phyloP scores from a whole-genome alignment of 345 rosid species.

The Salix exigua region DNA sequence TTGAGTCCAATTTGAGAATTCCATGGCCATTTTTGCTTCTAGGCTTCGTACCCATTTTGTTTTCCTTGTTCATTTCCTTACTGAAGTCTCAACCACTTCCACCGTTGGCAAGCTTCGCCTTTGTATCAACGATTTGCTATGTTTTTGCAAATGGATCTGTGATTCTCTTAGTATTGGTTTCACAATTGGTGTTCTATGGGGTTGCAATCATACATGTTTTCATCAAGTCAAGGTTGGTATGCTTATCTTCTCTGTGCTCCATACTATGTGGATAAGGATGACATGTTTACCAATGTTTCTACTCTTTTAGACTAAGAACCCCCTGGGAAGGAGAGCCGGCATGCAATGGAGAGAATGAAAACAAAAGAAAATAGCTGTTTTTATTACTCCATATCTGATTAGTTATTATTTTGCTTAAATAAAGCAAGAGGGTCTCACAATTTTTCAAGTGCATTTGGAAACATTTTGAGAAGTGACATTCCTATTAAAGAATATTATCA shows the following conservation, averaged over 20 bases:
- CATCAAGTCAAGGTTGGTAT: constrained; percentile 62
- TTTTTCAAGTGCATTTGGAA: background rate
- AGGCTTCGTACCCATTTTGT: constrained; percentile 48
- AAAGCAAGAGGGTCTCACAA: background rate
- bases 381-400: no score
- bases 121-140: constrained; percentile 66
- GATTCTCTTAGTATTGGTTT: constrained; percentile 50
- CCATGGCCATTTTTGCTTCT: constrained; percentile 67
- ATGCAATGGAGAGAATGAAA: no score
- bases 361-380: no score
- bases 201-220: constrained; percentile 62
- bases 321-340: no score
- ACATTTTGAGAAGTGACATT: background rate
- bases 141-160: constrained; percentile 66
- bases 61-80: constrained; percentile 55
- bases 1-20: constrained; percentile 75
- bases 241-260: background rate
- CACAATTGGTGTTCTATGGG: constrained; percentile 65
- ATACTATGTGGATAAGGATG: background rate
- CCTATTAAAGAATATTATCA: no score
- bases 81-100: constrained; percentile 67
- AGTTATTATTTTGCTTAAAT: no score
- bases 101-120: constrained; percentile 56
- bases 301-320: no score
- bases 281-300: constrained; percentile 7